Conservation (phyloP, 202 grass and related monocot species). For the Eragrostis tef region DNA sequence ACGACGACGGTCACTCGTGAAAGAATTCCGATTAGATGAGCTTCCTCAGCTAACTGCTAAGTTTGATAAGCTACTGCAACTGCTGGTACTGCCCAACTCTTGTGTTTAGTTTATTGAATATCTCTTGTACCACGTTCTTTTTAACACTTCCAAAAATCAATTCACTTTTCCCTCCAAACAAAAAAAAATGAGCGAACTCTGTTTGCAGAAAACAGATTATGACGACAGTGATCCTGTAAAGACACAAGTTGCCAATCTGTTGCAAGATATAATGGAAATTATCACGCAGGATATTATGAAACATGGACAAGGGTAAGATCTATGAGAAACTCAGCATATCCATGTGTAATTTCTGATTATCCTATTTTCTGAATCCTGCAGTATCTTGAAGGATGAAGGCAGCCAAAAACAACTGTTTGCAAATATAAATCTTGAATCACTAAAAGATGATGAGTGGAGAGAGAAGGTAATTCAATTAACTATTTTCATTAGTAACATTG, state of each 20-base stretch:
- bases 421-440: conserved; percentile 59
- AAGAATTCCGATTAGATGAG: conserved; percentile 70
- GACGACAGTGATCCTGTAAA: conserved; percentile 56
- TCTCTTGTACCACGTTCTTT: conserved; percentile 24
- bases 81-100: conserved; percentile 54
- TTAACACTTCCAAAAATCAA: not conserved
- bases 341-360: conserved; percentile 4
- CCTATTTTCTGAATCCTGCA: conserved; percentile 39
- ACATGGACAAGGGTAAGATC: conserved; percentile 59
- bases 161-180: too few species aligned
- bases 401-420: conserved; percentile 46
- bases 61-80: conserved; percentile 73
- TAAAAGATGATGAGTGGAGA: conserved; percentile 55
- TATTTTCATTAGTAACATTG: conserved; percentile 36
- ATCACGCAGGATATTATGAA: conserved; percentile 88
- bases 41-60: conserved; percentile 76
- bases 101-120: conserved; percentile 4
- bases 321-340: conserved; percentile 15
- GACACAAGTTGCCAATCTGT: conserved; percentile 82
- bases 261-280: conserved; percentile 98
- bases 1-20: conserved; percentile 10
- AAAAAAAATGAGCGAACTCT: conserved; percentile 17
- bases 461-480: conserved; percentile 63
- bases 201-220: conserved; percentile 57
- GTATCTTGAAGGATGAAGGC: conserved; percentile 49